Percentiles rank a stretch among this genome's conserved stretches.
Conservation (phyloP, 495 filamentous ascomycete genomes). For the Opeltia flavorubescens region DNA sequence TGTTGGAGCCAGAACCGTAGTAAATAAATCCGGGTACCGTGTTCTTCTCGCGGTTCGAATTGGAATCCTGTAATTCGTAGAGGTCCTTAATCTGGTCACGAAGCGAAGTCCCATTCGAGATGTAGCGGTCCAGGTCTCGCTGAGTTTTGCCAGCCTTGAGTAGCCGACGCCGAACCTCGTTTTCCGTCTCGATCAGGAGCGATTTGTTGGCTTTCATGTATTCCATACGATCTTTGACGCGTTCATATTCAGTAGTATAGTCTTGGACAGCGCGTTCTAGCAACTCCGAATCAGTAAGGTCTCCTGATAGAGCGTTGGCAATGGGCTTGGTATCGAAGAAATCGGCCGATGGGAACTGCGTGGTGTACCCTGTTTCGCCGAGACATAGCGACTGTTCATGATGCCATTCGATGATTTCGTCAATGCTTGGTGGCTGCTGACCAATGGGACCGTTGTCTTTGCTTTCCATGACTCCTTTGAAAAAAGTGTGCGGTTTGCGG, state of each 20-base stretch:
- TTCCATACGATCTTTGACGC: neutral
- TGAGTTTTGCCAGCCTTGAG: neutral
- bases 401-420: constrained; percentile 1
- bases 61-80: neutral
- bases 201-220: neutral
- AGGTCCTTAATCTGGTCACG: neutral
- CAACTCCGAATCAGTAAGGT: neutral
- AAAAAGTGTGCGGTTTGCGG: too few relatives aligned
- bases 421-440: neutral
- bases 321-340: neutral
- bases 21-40: neutral
- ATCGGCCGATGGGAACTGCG: neutral
- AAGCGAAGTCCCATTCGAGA: neutral
- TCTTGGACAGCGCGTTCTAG: neutral
- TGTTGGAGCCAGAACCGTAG: neutral
- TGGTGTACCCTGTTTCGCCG: constrained; percentile 3
- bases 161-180: neutral
- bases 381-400: neutral
- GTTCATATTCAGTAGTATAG: neutral
- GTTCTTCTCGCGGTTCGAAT: neutral
- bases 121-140: neutral
- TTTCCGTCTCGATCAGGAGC: neutral
- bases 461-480: too few relatives aligned
- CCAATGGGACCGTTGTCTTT: too few relatives aligned
- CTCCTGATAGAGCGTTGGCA: neutral